phyloP scores from a whole-genome alignment of 2,329 filamentous ascomycete genomes.

The Sordariomycetes sp. region DNA sequence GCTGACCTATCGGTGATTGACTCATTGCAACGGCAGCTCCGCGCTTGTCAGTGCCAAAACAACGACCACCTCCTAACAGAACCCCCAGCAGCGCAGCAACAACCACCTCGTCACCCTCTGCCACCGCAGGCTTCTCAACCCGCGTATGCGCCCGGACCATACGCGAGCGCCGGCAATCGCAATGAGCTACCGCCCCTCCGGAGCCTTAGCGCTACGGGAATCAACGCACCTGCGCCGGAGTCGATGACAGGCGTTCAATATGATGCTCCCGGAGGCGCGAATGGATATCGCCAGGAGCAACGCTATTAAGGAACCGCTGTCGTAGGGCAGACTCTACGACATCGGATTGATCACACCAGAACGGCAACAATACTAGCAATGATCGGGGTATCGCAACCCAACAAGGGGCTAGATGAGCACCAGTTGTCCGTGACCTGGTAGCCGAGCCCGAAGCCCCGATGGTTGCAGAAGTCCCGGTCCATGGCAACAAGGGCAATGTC shows the following conservation, averaged over 20 bases:
- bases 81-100: constrained; percentile 9
- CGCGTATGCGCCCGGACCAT: constrained; percentile 18
- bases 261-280: constrained; percentile 32
- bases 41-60: no score
- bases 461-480: no score
- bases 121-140: constrained; percentile 2
- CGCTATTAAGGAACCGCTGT: constrained; percentile 18
- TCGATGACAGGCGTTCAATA: constrained; percentile 62
- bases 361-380: no score
- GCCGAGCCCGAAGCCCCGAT: no score
- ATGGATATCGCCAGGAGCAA: constrained; percentile 35
- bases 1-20: no score
- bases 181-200: constrained; percentile 49
- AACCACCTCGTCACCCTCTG: constrained; percentile 8
- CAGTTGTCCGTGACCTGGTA: no score
- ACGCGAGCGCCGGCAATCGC: constrained; percentile 23
- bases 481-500: no score
- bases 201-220: constrained; percentile 34
- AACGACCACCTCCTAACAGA: constrained; percentile 28
- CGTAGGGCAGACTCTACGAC: no score
- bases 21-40: no score
- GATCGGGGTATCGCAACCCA: no score
- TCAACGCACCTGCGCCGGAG: constrained; percentile 32
- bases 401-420: no score
- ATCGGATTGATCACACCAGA: no score